These are phyloP conservation scores for Leucocoprinus leucothites DNA, from an alignment of 768 basidiomycete species.

Conservation along the genomic window DNA sequence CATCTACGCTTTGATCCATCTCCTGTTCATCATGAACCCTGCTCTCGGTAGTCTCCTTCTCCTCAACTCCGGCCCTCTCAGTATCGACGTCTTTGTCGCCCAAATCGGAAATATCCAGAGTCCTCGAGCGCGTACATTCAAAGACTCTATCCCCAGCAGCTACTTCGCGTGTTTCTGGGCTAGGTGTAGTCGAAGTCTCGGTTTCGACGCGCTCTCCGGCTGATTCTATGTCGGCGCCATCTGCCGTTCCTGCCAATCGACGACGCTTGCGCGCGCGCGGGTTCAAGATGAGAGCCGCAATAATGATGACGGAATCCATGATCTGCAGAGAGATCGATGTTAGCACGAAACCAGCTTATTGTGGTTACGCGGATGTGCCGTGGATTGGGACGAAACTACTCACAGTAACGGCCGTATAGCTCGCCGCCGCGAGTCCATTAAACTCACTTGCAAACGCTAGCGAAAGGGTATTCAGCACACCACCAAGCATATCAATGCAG, in stretches of 20 bases:
- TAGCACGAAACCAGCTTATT: background rate
- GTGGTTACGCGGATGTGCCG: background rate
- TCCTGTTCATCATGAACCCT: background rate
- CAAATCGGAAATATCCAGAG: background rate
- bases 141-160: background rate
- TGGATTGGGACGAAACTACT: conserved; percentile 17
- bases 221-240: background rate
- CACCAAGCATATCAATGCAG: conserved; percentile 65
- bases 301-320: conserved; percentile 57
- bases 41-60: background rate
- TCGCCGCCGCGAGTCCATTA: conserved; percentile 58
- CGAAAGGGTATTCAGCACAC: conserved; percentile 66
- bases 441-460: conserved; percentile 64
- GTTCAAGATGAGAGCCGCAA: conserved; percentile 65
- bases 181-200: too few relatives aligned
- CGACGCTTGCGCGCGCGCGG: conserved; percentile 45
- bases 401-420: conserved; percentile 64
- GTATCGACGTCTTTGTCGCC: background rate
- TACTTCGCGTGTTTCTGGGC: background rate
- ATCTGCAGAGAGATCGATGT: conserved; percentile 32
- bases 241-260: background rate
- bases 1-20: background rate
- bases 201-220: too few relatives aligned
- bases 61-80: background rate
- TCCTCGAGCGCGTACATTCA: background rate